Percentiles rank a stretch among this genome's conserved stretches.
Conservation (phyloP, 768 basidiomycete species). For the Suillus plorans region DNA sequence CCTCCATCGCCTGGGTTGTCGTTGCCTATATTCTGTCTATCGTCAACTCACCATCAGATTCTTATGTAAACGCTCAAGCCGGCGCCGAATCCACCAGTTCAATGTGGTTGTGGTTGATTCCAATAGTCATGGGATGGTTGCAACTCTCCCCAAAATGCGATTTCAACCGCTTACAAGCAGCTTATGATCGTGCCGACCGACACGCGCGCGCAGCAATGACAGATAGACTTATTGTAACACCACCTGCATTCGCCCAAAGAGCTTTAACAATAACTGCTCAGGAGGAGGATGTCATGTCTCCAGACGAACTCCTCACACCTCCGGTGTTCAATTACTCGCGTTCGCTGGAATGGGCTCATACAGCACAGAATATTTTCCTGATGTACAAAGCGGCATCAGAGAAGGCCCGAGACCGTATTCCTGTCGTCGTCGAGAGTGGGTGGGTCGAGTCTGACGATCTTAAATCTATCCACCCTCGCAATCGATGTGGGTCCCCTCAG, state of each 20-base stretch:
- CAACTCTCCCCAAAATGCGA: constrained; percentile 37
- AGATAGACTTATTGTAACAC: background rate
- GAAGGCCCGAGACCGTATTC: background rate
- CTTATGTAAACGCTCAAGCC: background rate
- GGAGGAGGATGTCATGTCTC: constrained; percentile 1
- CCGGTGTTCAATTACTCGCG: constrained; percentile 8
- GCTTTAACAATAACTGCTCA: background rate
- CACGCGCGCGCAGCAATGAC: constrained; percentile 18
- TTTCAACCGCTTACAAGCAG: constrained; percentile 25
- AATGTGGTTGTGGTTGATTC: constrained; percentile 38
- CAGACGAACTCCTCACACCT: constrained; percentile 4
- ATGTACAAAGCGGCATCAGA: background rate
- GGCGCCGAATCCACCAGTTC: constrained; percentile 18
- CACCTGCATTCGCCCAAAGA: background rate
- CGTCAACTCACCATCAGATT: constrained; percentile 22
- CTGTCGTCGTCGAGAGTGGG: background rate
- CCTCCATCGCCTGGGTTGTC: constrained; percentile 37
- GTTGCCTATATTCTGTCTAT: constrained; percentile 32
- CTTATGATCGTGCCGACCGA: constrained; percentile 27
- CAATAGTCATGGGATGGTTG: constrained; percentile 34
- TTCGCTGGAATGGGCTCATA: background rate
- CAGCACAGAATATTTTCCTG: background rate
- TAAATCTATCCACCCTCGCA: constrained; percentile 4
- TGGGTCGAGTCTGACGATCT: background rate
- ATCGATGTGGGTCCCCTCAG: constrained; percentile 9